Evolutionary conservation across 2,329 filamentous ascomycete species (phyloP), one percentile per base, ranked within the genome.

Genomic region (Penicillium sp.): DNA sequence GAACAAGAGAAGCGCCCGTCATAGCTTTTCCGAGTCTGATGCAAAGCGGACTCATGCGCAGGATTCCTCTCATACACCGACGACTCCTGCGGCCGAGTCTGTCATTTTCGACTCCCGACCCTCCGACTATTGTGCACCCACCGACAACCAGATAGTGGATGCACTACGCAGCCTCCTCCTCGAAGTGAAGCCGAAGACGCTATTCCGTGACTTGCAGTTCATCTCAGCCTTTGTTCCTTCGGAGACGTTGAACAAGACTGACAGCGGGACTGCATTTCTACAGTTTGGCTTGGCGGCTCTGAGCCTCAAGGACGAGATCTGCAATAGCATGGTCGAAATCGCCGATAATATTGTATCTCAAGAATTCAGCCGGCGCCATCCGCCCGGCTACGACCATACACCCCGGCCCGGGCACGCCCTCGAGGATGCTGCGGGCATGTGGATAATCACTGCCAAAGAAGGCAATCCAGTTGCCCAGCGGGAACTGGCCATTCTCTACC

Each of bases 391-490:
- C n/a, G n/a, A n/a, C n/a, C n/a, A n/a, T n/a, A n/a, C n/a, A n/a
- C n/a, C n/a, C n/a, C n/a, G n/a, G n/a, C 62, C 62, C 4, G 61
- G 63, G 33, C 58, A 66, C 54, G 61, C 62, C 22, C 65, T 82
- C 49, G 79, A 82, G 40, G 88, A 96, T 64, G 91, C 89, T 0
- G 90, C 87, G 3, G 82, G 80, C 58, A 93, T 97, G 83, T 88
- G 88, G 77, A 85, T 88, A 54, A 93, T 96, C 64, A 91, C 90
- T 1, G 93, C 93, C 15, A 93, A 90, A 66, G 93, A 98, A 70
- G 90, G 91, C 34, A 82, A 90, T 53, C 79, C 89, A 0, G 86
- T 87, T 12, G 90, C 91, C 5, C 90, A 97, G 72, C 83, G 93
- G 44, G 93, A 98, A 70, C 78, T 98, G 13, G 93, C 87, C 2